Base-by-base conservation (phyloP, 1,139 yeast species). In the Martiniozyma asiatica region DNA sequence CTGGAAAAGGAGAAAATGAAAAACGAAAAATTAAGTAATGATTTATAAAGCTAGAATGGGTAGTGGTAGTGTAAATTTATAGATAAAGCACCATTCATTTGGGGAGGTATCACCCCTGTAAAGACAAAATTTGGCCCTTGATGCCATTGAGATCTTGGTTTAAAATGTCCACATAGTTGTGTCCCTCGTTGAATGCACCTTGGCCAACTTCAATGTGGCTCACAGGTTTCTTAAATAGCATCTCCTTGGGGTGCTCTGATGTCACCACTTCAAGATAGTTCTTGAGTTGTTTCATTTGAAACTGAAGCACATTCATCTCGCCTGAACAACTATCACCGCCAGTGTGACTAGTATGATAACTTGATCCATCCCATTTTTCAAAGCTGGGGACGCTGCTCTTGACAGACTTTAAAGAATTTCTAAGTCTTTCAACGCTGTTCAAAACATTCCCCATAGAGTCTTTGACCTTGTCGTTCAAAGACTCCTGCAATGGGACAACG, bases 201-300 rank as follows among this genome's bases (percentile, higher is more conserved):
- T 21, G 20, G 1, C 35, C 35, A 4, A 38, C 26, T 22, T 31
- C 29, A 4, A 38, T 27, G 24, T 35, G 39, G 6, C 38, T 43
- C 30, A 36, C 40, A 20, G 37, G 49, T 39, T 40, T 42, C 31
- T 39, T 48, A 29, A 51, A 51, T n/a, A 51, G 22, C 30, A 38
- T 38, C 6, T 50, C 50, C 22, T 50, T 38, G 8, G 56, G 55
- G 24, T 44, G 55, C 30, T 50, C 55, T 1, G 53, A 38, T 8
- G 52, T 56, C 15, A 57, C 56, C 41, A 61, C 40, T 25, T 61
- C 65, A 3, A 59, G 43, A 34, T 61, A 61, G 23, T 53, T 55
- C 40, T 50, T 62, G 25, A 65, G 50, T 37, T 63, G 68, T 41
- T 58, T 61, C 19, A 64, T 37, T 30, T 61, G 59, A 41, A 58